Percentiles rank a stretch among this genome's conserved stretches.
Conservation (phyloP, 2,329 filamentous ascomycete species). For the Xylaria sp. region DNA sequence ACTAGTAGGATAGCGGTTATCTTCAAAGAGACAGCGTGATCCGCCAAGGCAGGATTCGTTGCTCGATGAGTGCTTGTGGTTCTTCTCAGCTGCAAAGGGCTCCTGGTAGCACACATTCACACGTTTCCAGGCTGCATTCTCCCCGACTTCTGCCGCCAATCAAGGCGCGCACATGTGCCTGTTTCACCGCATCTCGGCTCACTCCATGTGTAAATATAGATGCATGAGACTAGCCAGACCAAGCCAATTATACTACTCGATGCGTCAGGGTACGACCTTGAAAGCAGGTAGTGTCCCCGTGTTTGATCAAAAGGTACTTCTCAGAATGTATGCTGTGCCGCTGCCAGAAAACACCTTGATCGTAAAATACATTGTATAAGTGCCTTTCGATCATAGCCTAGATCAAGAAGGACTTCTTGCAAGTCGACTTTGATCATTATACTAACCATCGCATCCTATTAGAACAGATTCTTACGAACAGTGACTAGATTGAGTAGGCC, state of each 20-base stretch:
- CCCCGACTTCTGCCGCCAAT: neutral
- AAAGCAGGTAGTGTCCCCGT: constrained; percentile 8
- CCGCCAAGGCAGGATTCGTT: no score
- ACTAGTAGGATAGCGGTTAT: no score
- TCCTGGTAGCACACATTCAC: neutral
- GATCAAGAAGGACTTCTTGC: constrained; percentile 23
- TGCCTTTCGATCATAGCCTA: constrained; percentile 30
- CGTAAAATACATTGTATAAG: constrained; percentile 32
- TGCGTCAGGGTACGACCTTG: constrained; percentile 12
- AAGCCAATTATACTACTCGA: constrained; percentile 20
- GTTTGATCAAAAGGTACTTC: constrained; percentile 34
- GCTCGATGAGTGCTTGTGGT: neutral
- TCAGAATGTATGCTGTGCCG: constrained; percentile 6
- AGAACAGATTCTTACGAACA: constrained; percentile 6
- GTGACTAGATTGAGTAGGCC: neutral
- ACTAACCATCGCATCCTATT: constrained; percentile 12
- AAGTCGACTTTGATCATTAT: constrained; percentile 20
- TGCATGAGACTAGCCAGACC: constrained; percentile 19
- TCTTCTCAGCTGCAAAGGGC: neutral
- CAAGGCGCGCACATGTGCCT: neutral
- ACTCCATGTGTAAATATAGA: neutral
- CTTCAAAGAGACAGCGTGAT: no score
- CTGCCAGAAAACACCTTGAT: constrained; percentile 17
- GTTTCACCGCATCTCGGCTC: neutral
- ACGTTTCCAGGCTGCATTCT: neutral